These are phyloP conservation scores for Dillenia suffruticosa DNA, from an alignment of 164 flowering plant genomes.

Conservation along the genomic window DNA sequence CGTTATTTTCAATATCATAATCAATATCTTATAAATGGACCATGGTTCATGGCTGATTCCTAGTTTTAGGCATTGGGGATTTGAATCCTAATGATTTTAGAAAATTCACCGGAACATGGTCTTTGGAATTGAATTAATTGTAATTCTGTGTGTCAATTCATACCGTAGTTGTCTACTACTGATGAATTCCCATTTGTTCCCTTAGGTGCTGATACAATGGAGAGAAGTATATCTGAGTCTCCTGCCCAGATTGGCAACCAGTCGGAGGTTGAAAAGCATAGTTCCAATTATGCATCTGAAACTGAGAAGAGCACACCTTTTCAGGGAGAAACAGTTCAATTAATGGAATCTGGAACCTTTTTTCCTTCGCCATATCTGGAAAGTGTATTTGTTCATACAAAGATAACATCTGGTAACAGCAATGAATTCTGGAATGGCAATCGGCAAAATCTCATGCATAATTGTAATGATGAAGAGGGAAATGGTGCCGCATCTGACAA, in stretches of 20 bases:
- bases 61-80: no score
- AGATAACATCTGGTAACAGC: slow-evolving; percentile 10
- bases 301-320: slow-evolving; percentile 18
- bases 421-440: slow-evolving; percentile 4
- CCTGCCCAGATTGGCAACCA: slow-evolving; percentile 12
- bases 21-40: no score
- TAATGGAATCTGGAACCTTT: slow-evolving; percentile 6
- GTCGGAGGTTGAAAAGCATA: slow-evolving; percentile 9
- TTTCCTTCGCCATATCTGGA: slow-evolving; percentile 29
- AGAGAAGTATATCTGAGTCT: slow-evolving; percentile 13
- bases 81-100: no score
- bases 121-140: no score
- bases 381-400: slow-evolving; percentile 40
- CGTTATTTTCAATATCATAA: no score
- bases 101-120: no score
- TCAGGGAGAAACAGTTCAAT: slow-evolving; percentile 12
- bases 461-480: slow-evolving; percentile 15
- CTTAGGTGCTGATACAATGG: slow-evolving; percentile 24
- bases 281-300: slow-evolving; percentile 18
- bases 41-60: no score
- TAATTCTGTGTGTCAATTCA: no score
- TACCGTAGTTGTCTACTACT: no score
- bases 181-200: no score
- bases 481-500: slow-evolving; percentile 8
- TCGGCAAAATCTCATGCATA: slow-evolving; percentile 3